phyloP scores from a whole-genome alignment of 192 early-diverging fungal genomes.

The Coemansia sp. region DNA sequence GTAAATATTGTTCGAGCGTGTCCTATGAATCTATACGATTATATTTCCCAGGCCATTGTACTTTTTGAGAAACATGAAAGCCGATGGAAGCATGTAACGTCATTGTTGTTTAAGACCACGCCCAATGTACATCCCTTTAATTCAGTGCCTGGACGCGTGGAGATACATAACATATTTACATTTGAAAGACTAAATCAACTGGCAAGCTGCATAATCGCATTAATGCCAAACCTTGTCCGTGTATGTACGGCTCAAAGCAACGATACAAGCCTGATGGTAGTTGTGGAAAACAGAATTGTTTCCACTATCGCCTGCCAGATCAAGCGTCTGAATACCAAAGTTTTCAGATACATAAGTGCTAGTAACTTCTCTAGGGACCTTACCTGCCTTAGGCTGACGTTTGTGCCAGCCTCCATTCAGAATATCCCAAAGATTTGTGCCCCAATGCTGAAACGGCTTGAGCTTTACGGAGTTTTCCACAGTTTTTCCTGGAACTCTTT shows the following conservation, averaged over 20 bases:
- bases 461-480: neutral
- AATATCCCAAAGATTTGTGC: conserved; percentile 4
- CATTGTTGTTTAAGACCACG: neutral
- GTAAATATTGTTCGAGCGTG: neutral
- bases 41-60: neutral
- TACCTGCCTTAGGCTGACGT: neutral
- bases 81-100: neutral
- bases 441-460: neutral
- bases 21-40: conserved; percentile 1
- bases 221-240: conserved; percentile 1
- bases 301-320: neutral
- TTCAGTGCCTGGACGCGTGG: neutral
- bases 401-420: neutral
- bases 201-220: neutral
- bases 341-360: neutral
- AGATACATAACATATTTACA: conserved; percentile 2
- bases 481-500: conserved; percentile 5
- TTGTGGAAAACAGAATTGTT: conserved; percentile 1
- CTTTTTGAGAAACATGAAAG: neutral
- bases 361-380: neutral
- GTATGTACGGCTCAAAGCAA: neutral
- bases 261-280: neutral
- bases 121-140: neutral
- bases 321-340: neutral
- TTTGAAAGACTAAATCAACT: conserved; percentile 3